Conservation (phyloP, 2,329 filamentous ascomycete species). For the Sclerotinia minor region DNA sequence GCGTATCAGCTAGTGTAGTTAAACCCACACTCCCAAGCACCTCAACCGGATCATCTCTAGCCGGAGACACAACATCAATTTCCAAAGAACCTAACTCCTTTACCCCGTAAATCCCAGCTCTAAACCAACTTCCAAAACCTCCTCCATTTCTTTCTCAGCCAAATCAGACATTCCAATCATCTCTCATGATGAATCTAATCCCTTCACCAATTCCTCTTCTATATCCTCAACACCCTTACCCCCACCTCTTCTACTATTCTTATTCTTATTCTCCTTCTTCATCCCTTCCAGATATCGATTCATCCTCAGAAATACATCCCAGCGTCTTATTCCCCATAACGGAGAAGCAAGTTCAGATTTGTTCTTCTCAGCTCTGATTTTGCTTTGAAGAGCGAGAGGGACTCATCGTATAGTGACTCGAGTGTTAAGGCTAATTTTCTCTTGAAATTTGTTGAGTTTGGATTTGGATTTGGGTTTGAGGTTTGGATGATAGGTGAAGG, state of each 20-base stretch:
- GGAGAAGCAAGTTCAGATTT: background rate
- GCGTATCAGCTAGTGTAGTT: background rate
- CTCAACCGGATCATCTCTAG: background rate
- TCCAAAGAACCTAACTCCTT: background rate
- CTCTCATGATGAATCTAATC: background rate
- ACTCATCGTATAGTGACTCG: slow-evolving; percentile 2
- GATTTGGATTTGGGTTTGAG: too few relatives aligned
- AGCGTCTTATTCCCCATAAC: background rate
- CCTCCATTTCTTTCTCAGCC: background rate
- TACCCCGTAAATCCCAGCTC: background rate
- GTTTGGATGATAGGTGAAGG: background rate
- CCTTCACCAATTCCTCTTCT: background rate
- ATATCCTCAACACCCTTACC: too few relatives aligned
- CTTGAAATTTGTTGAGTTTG: background rate
- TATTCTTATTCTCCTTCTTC: too few relatives aligned
- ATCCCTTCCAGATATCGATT: background rate
- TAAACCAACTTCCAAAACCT: background rate
- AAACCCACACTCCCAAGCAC: background rate
- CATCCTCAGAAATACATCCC: background rate
- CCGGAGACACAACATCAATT: background rate
- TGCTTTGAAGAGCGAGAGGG: background rate
- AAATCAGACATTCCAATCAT: too few relatives aligned
- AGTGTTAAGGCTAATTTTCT: background rate
- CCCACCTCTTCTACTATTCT: background rate
- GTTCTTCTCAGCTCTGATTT: background rate